phyloP scores from a whole-genome alignment of 495 filamentous ascomycete genomes.

The Echria macrotheca region DNA sequence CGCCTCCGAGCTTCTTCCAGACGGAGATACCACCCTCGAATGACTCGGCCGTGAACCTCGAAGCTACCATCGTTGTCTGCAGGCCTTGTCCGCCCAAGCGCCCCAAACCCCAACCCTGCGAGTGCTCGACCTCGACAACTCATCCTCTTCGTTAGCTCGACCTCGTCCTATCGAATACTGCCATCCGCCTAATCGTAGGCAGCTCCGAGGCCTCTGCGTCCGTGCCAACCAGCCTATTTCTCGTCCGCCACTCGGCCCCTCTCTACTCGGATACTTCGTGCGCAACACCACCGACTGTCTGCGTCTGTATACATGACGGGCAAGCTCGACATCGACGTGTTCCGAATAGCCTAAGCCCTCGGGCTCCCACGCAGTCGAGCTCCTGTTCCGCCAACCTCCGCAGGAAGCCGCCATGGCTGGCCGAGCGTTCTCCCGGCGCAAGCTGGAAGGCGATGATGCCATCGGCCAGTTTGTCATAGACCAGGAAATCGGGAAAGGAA shows the following conservation, averaged over 20 bases:
- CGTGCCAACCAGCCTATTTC: conserved; percentile 8
- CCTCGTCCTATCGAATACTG: conserved; percentile 30
- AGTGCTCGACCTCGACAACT: background rate
- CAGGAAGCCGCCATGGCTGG: conserved; percentile 48
- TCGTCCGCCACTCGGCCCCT: background rate
- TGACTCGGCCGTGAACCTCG: background rate
- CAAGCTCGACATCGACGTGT: conserved; percentile 33
- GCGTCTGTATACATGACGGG: conserved; percentile 43
- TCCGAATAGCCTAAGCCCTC: conserved; percentile 42
- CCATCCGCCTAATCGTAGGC: conserved; percentile 22
- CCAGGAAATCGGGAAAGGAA: conserved; percentile 87
- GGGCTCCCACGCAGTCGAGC: conserved; percentile 35
- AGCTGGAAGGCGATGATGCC: conserved; percentile 50
- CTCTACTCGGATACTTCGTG: conserved; percentile 6
- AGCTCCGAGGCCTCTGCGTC: conserved; percentile 9
- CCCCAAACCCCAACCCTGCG: too few species aligned
- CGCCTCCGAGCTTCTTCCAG: conserved; percentile 3
- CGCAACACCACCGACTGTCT: conserved; percentile 5
- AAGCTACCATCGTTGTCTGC: too few species aligned
- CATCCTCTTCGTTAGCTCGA: conserved; percentile 15
- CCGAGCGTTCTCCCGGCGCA: conserved; percentile 33
- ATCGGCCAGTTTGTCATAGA: conserved; percentile 74
- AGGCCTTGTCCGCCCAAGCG: too few species aligned
- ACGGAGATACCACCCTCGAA: background rate
- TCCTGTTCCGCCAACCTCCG: conserved; percentile 39